Evolutionary conservation across 2,329 filamentous ascomycete genomes (phyloP).

Genomic region (Fusarium sp.): DNA sequence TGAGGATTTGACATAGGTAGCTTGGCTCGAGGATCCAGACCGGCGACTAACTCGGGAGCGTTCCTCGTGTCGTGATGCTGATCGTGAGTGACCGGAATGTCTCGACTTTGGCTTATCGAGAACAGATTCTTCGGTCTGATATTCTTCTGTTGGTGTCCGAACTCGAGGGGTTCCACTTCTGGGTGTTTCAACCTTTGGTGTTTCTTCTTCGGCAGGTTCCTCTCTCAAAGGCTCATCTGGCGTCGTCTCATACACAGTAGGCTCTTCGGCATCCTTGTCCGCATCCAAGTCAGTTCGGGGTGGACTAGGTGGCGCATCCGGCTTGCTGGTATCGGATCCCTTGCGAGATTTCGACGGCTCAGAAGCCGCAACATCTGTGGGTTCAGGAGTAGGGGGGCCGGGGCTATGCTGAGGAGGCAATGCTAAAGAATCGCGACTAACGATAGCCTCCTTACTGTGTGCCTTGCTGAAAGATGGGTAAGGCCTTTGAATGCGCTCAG

Average conservation of each 20-base stretch:
- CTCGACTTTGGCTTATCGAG: constrained; percentile 58
- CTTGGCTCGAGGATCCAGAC: constrained; percentile 70
- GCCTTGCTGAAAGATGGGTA: constrained; percentile 91
- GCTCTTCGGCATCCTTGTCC: constrained; percentile 51
- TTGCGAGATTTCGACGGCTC: constrained; percentile 28
- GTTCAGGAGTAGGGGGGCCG: constrained; percentile 75
- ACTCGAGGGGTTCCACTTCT: constrained; percentile 25
- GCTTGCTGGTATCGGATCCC: constrained; percentile 55
- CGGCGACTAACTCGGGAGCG: constrained; percentile 66
- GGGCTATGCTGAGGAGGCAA: constrained; percentile 57
- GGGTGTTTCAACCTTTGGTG: constrained; percentile 25
- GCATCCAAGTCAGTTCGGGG: constrained; percentile 73
- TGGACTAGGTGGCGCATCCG: constrained; percentile 69
- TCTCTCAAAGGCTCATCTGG: constrained; percentile 51
- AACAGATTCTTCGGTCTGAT: constrained; percentile 48
- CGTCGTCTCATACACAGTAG: constrained; percentile 50
- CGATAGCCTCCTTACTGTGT: constrained; percentile 88
- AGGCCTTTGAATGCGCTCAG: constrained; percentile 68
- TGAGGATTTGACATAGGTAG: constrained; percentile 63
- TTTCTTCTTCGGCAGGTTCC: constrained; percentile 49
- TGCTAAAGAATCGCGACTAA: constrained; percentile 68
- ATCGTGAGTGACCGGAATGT: constrained; percentile 60
- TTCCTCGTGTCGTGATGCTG: constrained; percentile 62
- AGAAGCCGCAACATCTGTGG: constrained; percentile 63
- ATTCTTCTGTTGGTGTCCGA: constrained; percentile 39